Evolutionary conservation across 202 grass and related monocot species (phyloP).

Genomic region (Panicum hallii): DNA sequence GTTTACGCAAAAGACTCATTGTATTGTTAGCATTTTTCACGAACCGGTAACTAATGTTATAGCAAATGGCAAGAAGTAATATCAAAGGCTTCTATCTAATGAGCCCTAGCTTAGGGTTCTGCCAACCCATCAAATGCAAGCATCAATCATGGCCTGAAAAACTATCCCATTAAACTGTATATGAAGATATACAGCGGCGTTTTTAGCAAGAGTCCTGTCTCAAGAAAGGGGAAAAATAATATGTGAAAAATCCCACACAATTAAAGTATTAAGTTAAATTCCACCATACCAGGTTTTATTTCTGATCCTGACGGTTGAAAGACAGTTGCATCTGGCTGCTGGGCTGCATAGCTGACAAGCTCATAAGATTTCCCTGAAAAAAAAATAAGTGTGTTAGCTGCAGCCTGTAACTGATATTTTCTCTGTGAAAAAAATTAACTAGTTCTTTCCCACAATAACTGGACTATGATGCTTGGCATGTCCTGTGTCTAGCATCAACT

Average conservation of each 20-base stretch:
- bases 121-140: neutral
- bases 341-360: constrained; percentile 64
- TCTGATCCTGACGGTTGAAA: constrained; percentile 69
- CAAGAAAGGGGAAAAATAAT: neutral
- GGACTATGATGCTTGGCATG: constrained; percentile 4
- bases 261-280: constrained; percentile 25
- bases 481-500: constrained; percentile 4
- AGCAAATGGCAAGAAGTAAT: neutral
- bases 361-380: constrained; percentile 87
- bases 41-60: neutral
- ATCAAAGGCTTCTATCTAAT: constrained; percentile 4
- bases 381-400: constrained; percentile 35
- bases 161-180: constrained; percentile 24
- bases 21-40: neutral
- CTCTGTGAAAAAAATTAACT: neutral
- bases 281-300: constrained; percentile 61
- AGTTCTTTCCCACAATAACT: neutral
- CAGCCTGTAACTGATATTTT: constrained; percentile 12
- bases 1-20: neutral
- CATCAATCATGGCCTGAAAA: neutral
- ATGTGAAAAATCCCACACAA: neutral
- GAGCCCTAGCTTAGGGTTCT: neutral
- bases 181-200: neutral
- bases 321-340: constrained; percentile 81
- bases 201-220: constrained; percentile 14